Evolutionary conservation across 495 filamentous ascomycete species (phyloP).

Genomic region (Neurospora cerealis): DNA sequence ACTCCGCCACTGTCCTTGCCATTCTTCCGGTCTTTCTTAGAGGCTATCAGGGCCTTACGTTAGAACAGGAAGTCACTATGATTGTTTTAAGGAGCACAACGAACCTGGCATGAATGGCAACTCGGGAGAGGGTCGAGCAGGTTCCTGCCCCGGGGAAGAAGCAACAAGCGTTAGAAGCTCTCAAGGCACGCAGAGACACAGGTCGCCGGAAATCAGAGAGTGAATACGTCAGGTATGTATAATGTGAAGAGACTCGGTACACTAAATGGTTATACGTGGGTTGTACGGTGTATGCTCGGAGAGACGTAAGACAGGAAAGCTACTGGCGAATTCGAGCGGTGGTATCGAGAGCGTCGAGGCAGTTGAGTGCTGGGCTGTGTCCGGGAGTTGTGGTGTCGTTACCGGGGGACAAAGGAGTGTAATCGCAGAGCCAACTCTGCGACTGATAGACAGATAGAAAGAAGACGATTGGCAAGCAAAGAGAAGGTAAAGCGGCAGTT

Average conservation of each 20-base stretch:
- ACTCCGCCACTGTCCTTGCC: slow-evolving; percentile 40
- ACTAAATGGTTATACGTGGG: background rate
- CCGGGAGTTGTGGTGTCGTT: background rate
- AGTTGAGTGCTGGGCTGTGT: background rate
- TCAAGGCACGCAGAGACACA: background rate
- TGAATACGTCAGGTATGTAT: background rate
- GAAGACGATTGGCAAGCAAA: background rate
- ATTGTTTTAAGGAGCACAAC: slow-evolving; percentile 7
- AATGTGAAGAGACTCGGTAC: background rate
- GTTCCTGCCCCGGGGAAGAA: slow-evolving; percentile 23
- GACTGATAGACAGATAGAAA: background rate
- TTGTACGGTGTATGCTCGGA: background rate
- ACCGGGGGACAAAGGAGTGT: background rate
- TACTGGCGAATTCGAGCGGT: background rate
- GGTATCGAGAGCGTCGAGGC: background rate
- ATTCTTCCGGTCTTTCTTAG: slow-evolving; percentile 44
- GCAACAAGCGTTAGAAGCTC: background rate
- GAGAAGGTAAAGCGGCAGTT: background rate
- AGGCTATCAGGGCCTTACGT: slow-evolving; percentile 18
- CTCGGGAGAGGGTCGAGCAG: slow-evolving; percentile 19
- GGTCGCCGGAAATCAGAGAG: background rate
- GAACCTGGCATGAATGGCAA: slow-evolving; percentile 38
- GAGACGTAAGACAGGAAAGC: background rate
- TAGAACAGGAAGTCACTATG: background rate
- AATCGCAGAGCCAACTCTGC: background rate